phyloP scores from a whole-genome alignment of 148 eudicot genomes.

The Silene uniflora region DNA sequence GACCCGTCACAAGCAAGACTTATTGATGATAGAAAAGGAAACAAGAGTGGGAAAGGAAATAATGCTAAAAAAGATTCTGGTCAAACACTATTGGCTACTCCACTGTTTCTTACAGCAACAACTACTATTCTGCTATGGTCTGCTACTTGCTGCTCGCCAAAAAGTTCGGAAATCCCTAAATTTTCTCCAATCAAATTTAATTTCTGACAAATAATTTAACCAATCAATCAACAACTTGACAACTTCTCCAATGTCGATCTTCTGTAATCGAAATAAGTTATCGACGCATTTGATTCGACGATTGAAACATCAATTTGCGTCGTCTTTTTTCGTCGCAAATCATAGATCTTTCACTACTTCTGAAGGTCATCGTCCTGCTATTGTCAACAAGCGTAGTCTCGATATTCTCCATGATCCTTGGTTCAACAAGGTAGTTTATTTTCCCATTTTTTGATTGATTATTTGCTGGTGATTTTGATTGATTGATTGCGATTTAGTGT shows the following conservation, averaged over 20 bases:
- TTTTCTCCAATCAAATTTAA: not conserved
- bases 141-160: not conserved
- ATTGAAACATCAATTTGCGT: slow-evolving; percentile 29
- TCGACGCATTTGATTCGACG: slow-evolving; percentile 55
- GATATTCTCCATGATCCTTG: slow-evolving; percentile 99
- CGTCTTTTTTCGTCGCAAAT: slow-evolving; percentile 13
- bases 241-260: slow-evolving; percentile 19
- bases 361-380: slow-evolving; percentile 85
- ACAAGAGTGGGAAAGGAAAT: not conserved
- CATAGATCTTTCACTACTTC: slow-evolving; percentile 71
- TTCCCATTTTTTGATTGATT: not conserved
- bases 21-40: too few relatives aligned
- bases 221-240: not conserved
- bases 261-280: slow-evolving; percentile 30
- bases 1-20: too few relatives aligned
- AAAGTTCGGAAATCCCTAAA: not conserved
- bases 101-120: not conserved
- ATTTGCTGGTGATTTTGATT: not conserved
- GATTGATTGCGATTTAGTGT: not conserved
- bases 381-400: slow-evolving; percentile 79
- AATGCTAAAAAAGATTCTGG: not conserved
- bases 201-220: not conserved
- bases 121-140: not conserved
- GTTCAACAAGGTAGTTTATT: slow-evolving; percentile 71
- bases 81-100: not conserved